Conservation (phyloP, 805 yeast genomes). For the Saccharomycopsis lassenensis region DNA sequence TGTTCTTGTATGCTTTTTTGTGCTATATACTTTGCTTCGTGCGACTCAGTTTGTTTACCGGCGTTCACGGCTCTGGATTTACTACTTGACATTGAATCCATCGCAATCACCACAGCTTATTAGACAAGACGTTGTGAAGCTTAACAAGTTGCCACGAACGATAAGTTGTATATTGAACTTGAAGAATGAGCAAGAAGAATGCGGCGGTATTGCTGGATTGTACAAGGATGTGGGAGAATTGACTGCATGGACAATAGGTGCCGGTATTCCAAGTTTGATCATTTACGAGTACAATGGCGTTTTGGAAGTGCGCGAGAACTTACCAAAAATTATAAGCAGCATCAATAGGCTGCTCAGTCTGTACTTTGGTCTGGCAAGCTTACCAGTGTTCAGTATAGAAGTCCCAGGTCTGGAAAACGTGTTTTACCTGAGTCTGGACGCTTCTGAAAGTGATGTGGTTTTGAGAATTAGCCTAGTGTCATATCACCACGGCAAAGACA, state of each 20-base stretch:
- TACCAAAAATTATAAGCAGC: slow-evolving; percentile 45
- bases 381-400: slow-evolving; percentile 51
- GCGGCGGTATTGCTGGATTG: slow-evolving; percentile 80
- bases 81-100: slow-evolving; percentile 55
- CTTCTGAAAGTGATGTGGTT: slow-evolving; percentile 25
- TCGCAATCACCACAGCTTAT: slow-evolving; percentile 76
- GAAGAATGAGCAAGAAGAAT: slow-evolving; percentile 70
- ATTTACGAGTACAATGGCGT: slow-evolving; percentile 75
- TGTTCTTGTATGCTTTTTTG: slow-evolving; percentile 40
- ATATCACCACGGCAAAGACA: slow-evolving; percentile 75
- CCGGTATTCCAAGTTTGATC: slow-evolving; percentile 65
- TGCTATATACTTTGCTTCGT: slow-evolving; percentile 45
- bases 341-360: slow-evolving; percentile 47
- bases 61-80: slow-evolving; percentile 42
- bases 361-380: slow-evolving; percentile 62
- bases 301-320: slow-evolving; percentile 36
- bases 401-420: slow-evolving; percentile 57
- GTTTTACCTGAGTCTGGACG: slow-evolving; percentile 28
- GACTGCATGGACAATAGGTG: slow-evolving; percentile 78
- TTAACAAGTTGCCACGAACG: slow-evolving; percentile 68
- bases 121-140: slow-evolving; percentile 64
- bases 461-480: slow-evolving; percentile 61
- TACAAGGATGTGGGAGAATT: slow-evolving; percentile 68
- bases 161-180: slow-evolving; percentile 67
- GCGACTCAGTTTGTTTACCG: slow-evolving; percentile 41